Percentiles rank a stretch among this genome's conserved stretches.
These are phyloP conservation scores for Apiosordaria backusii DNA, from an alignment of 495 filamentous ascomycete species.

Conservation along the genomic window DNA sequence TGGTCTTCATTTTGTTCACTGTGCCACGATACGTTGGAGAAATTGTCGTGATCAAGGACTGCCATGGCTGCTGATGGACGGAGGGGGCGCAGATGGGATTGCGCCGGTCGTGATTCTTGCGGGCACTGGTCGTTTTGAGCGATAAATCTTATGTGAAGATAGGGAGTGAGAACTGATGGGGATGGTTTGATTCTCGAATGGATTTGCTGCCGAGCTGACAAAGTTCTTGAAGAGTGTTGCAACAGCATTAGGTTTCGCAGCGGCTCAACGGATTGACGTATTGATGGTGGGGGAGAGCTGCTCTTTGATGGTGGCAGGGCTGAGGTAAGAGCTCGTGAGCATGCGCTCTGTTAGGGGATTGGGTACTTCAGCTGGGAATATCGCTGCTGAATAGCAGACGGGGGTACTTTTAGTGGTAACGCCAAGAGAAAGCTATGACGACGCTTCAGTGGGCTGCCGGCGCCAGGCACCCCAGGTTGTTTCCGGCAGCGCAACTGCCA, in stretches of 20 bases:
- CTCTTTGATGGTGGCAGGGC: background rate
- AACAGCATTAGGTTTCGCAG: background rate
- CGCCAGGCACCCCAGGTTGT: background rate
- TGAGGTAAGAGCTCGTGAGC: background rate
- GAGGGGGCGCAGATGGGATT: background rate
- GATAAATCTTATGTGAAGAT: background rate
- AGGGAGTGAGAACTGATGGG: background rate
- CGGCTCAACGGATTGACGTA: slow-evolving; percentile 17
- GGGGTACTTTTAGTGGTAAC: background rate
- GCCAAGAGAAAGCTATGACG: slow-evolving; percentile 3
- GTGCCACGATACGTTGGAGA: slow-evolving; percentile 51
- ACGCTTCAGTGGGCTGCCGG: background rate
- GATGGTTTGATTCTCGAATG: background rate
- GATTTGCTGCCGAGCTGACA: background rate
- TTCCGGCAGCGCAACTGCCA: background rate
- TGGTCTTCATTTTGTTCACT: slow-evolving; percentile 32
- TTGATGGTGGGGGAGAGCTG: slow-evolving; percentile 17
- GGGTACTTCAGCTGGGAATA: background rate
- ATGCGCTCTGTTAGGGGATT: background rate
- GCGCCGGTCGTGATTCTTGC: background rate
- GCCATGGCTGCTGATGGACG: slow-evolving; percentile 33
- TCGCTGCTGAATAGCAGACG: background rate
- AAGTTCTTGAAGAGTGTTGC: background rate
- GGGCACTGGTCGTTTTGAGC: background rate
- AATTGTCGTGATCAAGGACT: slow-evolving; percentile 48